These are phyloP conservation scores for Diospyros kaki DNA, from an alignment of 148 eudicot genomes.

Conservation along the genomic window DNA sequence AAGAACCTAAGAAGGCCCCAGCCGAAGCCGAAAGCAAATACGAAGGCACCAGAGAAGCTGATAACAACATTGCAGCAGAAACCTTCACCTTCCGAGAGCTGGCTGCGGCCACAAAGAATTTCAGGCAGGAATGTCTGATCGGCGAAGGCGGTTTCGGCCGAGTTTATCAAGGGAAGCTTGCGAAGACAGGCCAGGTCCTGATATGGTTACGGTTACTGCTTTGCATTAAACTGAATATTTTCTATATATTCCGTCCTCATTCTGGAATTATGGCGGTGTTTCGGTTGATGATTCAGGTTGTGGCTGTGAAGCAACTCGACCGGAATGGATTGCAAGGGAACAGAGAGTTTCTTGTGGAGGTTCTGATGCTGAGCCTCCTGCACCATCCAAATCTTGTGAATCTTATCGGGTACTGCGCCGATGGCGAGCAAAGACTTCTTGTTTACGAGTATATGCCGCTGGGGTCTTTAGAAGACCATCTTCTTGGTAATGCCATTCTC, in stretches of 20 bases:
- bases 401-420: constrained; percentile 70
- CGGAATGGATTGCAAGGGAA: constrained; percentile 69
- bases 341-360: constrained; percentile 70
- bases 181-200: constrained; percentile 45
- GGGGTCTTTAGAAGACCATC: constrained; percentile 65
- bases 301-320: constrained; percentile 70
- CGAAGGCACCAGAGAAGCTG: background rate
- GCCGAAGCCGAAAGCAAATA: constrained; percentile 20
- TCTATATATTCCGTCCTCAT: background rate
- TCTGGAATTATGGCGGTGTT: background rate
- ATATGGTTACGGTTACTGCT: background rate
- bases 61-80: constrained; percentile 53
- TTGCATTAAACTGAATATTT: background rate
- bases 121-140: constrained; percentile 52
- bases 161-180: constrained; percentile 59
- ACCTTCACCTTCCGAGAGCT: constrained; percentile 65
- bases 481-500: constrained; percentile 35
- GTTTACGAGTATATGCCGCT: constrained; percentile 59
- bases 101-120: constrained; percentile 71
- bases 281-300: constrained; percentile 27
- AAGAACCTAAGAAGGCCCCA: constrained; percentile 20
- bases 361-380: constrained; percentile 63
- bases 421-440: constrained; percentile 63
- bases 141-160: constrained; percentile 80
- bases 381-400: constrained; percentile 60